These are phyloP conservation scores for Lasiodiplodia gonubiensis DNA, from an alignment of 2,329 filamentous ascomycete species.

Conservation along the genomic window DNA sequence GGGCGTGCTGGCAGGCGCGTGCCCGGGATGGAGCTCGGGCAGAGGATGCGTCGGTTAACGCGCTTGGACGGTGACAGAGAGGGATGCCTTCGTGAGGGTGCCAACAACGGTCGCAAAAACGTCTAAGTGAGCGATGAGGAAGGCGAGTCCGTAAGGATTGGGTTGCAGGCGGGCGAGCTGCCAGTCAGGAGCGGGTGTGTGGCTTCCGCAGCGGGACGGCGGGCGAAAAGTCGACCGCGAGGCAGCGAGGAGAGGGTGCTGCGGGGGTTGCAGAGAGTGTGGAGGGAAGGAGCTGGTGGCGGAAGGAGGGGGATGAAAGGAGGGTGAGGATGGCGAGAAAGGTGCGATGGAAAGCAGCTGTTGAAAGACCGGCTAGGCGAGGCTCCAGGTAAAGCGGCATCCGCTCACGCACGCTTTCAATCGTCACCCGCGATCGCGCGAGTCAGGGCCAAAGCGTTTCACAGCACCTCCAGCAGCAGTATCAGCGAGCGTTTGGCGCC, in stretches of 20 bases:
- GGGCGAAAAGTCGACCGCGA: conserved; percentile 32
- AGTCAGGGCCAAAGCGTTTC: conserved; percentile 24
- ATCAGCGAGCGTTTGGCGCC: conserved; percentile 19
- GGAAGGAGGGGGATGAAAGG: conserved; percentile 31
- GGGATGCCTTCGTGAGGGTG: conserved; percentile 27
- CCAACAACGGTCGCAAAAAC: conserved; percentile 29
- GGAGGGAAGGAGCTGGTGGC: conserved; percentile 41
- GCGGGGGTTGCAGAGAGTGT: conserved; percentile 33
- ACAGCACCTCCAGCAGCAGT: conserved; percentile 11
- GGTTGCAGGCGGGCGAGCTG: conserved; percentile 39
- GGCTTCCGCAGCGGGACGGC: conserved; percentile 39
- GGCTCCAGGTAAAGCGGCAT: conserved; percentile 26
- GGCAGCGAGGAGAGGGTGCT: conserved; percentile 23
- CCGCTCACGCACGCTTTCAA: conserved; percentile 26
- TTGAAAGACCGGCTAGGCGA: conserved; percentile 26
- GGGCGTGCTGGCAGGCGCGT: conserved; percentile 25
- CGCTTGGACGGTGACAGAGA: conserved; percentile 28
- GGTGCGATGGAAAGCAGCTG: conserved; percentile 21
- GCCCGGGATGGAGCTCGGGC: conserved; percentile 27
- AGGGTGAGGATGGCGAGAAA: conserved; percentile 34
- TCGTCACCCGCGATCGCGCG: conserved; percentile 25
- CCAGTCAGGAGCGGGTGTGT: conserved; percentile 40
- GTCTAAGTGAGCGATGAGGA: conserved; percentile 39
- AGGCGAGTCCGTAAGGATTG: conserved; percentile 35
- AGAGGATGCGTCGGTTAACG: conserved; percentile 27